Percentiles rank a stretch among this genome's conserved stretches.
Conservation (phyloP, 2,329 filamentous ascomycete genomes). For the Microascus cirrosus region DNA sequence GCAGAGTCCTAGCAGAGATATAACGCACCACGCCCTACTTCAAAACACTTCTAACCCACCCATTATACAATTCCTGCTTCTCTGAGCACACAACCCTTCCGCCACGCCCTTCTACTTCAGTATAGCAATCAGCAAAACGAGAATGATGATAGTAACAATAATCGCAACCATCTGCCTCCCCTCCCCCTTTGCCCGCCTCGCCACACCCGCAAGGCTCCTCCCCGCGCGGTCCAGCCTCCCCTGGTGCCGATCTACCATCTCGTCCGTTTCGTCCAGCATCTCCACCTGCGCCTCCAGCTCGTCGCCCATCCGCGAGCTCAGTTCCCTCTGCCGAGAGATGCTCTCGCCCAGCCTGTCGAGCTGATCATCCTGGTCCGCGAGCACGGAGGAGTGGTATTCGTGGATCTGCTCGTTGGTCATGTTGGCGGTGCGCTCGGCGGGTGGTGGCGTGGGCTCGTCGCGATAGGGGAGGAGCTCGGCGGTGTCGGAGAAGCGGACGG, state of each 20-base stretch:
- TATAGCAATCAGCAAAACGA: conserved; percentile 73
- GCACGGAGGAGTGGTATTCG: conserved; percentile 66
- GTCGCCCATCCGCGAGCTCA: conserved; percentile 92
- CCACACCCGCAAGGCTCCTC: conserved; percentile 59
- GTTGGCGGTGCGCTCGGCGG: conserved; percentile 40
- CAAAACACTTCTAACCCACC: background rate
- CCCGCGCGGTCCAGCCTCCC: conserved; percentile 64
- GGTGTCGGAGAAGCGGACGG: conserved; percentile 77
- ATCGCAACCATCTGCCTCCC: conserved; percentile 81
- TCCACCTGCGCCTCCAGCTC: conserved; percentile 86
- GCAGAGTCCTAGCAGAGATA: background rate
- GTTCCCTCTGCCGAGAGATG: conserved; percentile 79
- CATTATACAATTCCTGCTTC: background rate
- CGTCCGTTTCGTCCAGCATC: conserved; percentile 82
- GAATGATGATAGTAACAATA: conserved; percentile 68
- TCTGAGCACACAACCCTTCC: background rate
- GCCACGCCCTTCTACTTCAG: conserved; percentile 49
- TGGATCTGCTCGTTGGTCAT: conserved; percentile 81
- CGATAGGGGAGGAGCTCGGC: conserved; percentile 48
- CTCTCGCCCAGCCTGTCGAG: conserved; percentile 79
- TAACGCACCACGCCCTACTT: background rate
- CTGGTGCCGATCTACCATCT: conserved; percentile 70
- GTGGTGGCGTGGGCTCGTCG: conserved; percentile 47
- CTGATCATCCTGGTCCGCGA: conserved; percentile 86
- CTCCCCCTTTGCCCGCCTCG: conserved; percentile 62